These are phyloP conservation scores for Penicillium fuscoglaucum DNA, from an alignment of 2,329 filamentous ascomycete genomes.

Conservation along the genomic window DNA sequence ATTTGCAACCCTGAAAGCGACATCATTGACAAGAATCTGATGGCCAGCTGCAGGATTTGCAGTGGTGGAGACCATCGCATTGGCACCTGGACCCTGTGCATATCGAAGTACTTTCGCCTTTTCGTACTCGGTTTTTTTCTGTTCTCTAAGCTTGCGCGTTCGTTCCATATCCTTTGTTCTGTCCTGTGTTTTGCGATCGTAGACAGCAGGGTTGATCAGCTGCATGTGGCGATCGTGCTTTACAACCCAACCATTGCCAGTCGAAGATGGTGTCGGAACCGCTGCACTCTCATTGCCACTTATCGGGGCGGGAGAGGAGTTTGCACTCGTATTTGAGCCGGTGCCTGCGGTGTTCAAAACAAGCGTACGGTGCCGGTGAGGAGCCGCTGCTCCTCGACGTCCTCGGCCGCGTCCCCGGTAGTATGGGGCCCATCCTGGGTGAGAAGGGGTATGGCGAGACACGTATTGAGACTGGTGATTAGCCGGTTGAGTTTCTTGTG, in stretches of 20 bases:
- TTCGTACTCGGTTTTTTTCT: conserved; percentile 61
- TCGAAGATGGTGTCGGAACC: conserved; percentile 31
- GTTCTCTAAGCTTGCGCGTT: conserved; percentile 51
- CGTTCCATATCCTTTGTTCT: conserved; percentile 71
- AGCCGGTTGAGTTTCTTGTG: conserved; percentile 44
- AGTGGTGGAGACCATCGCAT: conserved; percentile 27
- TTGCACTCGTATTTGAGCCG: conserved; percentile 24
- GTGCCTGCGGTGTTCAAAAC: conserved; percentile 58
- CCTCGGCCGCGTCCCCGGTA: conserved; percentile 44
- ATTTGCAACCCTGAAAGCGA: conserved; percentile 70
- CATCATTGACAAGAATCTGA: conserved; percentile 68
- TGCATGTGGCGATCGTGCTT: conserved; percentile 76
- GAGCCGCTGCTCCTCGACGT: conserved; percentile 29
- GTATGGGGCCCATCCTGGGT: conserved; percentile 48
- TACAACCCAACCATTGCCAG: conserved; percentile 63
- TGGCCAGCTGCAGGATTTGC: conserved; percentile 48
- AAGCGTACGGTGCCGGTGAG: conserved; percentile 61
- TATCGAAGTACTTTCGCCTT: conserved; percentile 43
- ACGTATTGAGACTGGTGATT: conserved; percentile 30
- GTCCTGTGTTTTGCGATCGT: conserved; percentile 69
- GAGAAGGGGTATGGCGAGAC: conserved; percentile 32
- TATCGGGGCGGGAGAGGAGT: conserved; percentile 27
- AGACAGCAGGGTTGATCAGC: conserved; percentile 77
- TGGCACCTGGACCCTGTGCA: conserved; percentile 34
- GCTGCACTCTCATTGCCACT: conserved; percentile 33